A percentile compares a stretch with the other conserved stretches of the same genome.
Evolutionary conservation across 208 protist species (phyloP).

Genomic region (Herpetomonas muscarum): DNA sequence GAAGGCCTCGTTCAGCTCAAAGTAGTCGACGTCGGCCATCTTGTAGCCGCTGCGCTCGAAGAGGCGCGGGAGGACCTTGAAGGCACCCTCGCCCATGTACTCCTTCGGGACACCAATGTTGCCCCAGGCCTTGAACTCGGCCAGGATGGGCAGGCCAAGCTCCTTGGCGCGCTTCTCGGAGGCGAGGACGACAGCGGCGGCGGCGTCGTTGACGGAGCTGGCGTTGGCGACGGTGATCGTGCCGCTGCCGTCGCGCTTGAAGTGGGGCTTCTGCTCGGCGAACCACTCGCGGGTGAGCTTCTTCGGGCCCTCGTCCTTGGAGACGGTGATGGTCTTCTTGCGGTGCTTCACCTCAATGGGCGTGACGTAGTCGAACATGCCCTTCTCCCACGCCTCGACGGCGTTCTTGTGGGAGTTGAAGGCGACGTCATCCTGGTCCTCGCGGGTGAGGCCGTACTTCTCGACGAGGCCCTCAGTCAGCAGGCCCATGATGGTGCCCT

Average conservation of each 20-base stretch:
- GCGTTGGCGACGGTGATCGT: conserved; percentile 93
- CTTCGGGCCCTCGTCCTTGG: conserved; percentile 83
- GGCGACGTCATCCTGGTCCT: conserved; percentile 92
- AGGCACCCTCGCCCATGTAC: conserved; percentile 90
- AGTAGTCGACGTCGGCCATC: conserved; percentile 80
- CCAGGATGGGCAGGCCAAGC: conserved; percentile 79
- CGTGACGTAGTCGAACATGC: conserved; percentile 89
- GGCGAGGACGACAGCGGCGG: conserved; percentile 80
- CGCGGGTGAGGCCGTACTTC: conserved; percentile 84
- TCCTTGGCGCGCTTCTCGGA: conserved; percentile 69
- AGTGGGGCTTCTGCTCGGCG: conserved; percentile 74
- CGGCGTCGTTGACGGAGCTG: conserved; percentile 89
- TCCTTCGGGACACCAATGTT: conserved; percentile 89
- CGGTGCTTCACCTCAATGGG: conserved; percentile 66
- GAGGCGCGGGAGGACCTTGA: conserved; percentile 80
- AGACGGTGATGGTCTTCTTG: conserved; percentile 38
- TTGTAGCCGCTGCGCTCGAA: conserved; percentile 50
- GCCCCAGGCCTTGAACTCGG: conserved; percentile 76
- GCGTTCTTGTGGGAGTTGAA: conserved; percentile 87
- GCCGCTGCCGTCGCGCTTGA: conserved; percentile 77
- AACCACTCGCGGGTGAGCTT: conserved; percentile 89
- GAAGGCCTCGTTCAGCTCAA: conserved; percentile 98
- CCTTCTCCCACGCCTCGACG: conserved; percentile 57
- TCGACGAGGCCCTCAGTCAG: conserved; percentile 78
- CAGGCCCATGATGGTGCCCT: conserved; percentile 55